Base-by-base conservation (phyloP, 2,329 filamentous ascomycete genomes). In the Fusarium buharicum region DNA sequence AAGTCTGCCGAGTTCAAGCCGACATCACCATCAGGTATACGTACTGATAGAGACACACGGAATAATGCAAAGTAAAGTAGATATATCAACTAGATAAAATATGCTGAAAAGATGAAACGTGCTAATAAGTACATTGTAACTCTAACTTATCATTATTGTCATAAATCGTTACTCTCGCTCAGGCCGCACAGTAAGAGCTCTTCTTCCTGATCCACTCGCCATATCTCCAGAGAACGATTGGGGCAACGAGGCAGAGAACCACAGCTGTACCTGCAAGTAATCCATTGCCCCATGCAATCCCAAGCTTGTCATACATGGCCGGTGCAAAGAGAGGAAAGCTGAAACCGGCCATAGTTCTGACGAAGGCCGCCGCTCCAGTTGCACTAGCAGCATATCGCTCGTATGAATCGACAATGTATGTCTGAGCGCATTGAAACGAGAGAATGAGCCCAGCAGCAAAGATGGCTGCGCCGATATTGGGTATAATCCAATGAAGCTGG, bases 301-400 rank as follows among this genome's bases (percentile, higher is more conserved):
- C 76, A 16, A 81, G 61, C 2, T 48, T 58, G 0, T 72, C 55
- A 18, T 79, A 81, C 68, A 81, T 67, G 12, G 74, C 71, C 0
- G 79, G 78, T 0, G 85, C 85, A 16, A 86, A 86, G 1, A 88
- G 75, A 0, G 86, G 86, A 45, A 89, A 84, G 1, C 81, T 74
- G 33, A 86, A 86, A 1, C 84, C 86, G 0, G 81, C 78, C 48
- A 88, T 74, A 2, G 80, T 84, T 24, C 84, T 76, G 27, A 86
- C 75, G 3, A 87, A 80, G 0, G 83, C 82, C 12, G 82, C 82
- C 0, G 83, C 84, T 0, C 83, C 84, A 37, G 83, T 80, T 0
- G 76, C 75, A 8, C 73, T 76, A 3, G 76, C 76, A 0, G 75
- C 73, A 48, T 74, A 75, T 28, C 70, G 67, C 47, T 73, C 73